A percentile compares a stretch with the other conserved stretches of the same genome.
Evolutionary conservation across 2,329 filamentous ascomycete genomes (phyloP).

Genomic region (Fusarium euwallaceae): DNA sequence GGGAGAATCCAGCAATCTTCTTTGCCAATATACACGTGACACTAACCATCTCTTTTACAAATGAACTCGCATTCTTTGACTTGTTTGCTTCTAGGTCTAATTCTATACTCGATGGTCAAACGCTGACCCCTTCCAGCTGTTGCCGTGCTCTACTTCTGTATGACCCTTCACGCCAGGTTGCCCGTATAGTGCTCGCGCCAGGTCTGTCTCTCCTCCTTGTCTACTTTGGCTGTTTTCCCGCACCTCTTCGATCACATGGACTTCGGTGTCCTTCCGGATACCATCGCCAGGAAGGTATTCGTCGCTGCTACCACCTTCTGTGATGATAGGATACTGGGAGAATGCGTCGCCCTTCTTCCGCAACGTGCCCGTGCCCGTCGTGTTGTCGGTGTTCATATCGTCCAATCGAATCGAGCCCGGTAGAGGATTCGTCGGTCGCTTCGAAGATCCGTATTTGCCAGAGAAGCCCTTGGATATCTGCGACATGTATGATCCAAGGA

Average conservation of each 20-base stretch:
- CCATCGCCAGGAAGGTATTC: slow-evolving; percentile 16
- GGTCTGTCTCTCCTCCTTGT: not conserved
- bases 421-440: slow-evolving; percentile 18
- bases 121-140: not conserved
- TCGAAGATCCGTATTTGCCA: slow-evolving; percentile 10
- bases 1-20: not conserved
- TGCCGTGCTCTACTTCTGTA: slow-evolving; percentile 11
- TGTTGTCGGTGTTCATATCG: slow-evolving; percentile 10
- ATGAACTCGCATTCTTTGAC: not conserved
- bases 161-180: slow-evolving; percentile 19
- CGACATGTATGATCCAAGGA: slow-evolving; percentile 20
- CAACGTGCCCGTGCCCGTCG: not conserved
- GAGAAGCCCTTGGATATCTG: slow-evolving; percentile 7
- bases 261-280: slow-evolving; percentile 30
- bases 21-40: not conserved
- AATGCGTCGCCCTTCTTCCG: slow-evolving; percentile 11
- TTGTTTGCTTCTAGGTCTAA: not conserved
- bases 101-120: not conserved
- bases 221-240: not conserved
- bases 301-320: slow-evolving; percentile 14
- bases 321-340: slow-evolving; percentile 23
- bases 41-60: not conserved
- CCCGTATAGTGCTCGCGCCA: slow-evolving; percentile 18
- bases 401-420: slow-evolving; percentile 31
- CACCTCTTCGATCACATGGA: slow-evolving; percentile 14